Percentiles rank a stretch among this genome's conserved stretches.
Evolutionary conservation across 768 basidiomycete genomes (phyloP).

Genomic region (Tephrocybe rancida): DNA sequence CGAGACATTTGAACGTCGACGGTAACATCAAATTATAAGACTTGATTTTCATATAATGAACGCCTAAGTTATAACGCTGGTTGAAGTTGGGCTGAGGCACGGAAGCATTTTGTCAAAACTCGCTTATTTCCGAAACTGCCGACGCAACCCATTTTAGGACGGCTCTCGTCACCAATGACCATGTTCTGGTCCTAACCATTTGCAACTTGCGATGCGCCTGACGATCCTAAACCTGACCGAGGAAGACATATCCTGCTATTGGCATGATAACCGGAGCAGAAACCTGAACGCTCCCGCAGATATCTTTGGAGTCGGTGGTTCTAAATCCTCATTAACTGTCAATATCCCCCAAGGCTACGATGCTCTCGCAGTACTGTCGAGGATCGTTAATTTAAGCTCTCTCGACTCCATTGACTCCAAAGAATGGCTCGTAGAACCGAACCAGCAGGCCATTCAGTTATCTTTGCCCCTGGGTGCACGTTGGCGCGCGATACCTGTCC

Average conservation of each 20-base stretch:
- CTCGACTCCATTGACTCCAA: background rate
- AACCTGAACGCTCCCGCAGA: background rate
- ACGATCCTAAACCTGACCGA: conserved; percentile 14
- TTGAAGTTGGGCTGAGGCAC: no score
- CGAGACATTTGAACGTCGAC: no score
- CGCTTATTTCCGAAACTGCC: no score
- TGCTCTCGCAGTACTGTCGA: background rate
- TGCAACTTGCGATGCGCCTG: conserved; percentile 6
- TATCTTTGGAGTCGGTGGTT: background rate
- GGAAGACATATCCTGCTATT: conserved; percentile 11
- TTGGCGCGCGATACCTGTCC: conserved; percentile 48
- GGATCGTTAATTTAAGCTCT: background rate
- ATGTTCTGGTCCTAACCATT: background rate
- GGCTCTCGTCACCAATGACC: background rate
- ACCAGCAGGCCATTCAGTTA: conserved; percentile 27
- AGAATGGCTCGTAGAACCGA: conserved; percentile 25
- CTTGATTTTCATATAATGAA: no score
- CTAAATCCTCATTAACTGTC: background rate
- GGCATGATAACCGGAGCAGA: conserved; percentile 11
- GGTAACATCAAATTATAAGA: no score
- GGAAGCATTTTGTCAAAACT: no score
- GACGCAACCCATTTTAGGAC: no score
- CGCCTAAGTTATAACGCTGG: no score
- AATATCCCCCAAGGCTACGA: conserved; percentile 2
- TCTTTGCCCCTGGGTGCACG: conserved; percentile 33